Conservation (phyloP, 345 rosid genomes). For the Eucalyptus cloeziana region DNA sequence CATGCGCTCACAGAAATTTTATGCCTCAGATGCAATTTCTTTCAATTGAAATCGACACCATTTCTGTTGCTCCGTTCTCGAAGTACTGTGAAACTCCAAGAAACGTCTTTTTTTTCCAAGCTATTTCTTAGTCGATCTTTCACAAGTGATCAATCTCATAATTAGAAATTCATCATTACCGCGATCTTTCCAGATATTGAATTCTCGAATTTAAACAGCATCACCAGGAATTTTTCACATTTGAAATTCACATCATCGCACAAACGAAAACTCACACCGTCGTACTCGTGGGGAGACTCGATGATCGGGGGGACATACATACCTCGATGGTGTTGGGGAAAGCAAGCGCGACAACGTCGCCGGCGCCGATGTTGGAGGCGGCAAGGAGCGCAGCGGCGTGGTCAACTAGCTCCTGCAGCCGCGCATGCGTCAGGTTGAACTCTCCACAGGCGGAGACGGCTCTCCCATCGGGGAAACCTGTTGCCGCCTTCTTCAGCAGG, state of each 20-base stretch:
- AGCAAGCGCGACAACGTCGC: slow-evolving; percentile 47
- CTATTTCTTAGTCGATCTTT: neutral
- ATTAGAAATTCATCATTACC: too few relatives aligned
- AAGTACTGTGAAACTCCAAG: neutral
- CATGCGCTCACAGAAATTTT: too few relatives aligned
- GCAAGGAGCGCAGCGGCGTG: slow-evolving; percentile 38
- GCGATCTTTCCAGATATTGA: too few relatives aligned
- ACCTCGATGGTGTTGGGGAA: slow-evolving; percentile 68
- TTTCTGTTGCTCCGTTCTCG: neutral
- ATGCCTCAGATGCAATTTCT: too few relatives aligned
- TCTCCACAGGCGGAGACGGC: slow-evolving; percentile 30
- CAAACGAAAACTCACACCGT: too few relatives aligned
- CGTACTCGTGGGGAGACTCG: neutral
- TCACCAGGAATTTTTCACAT: neutral
- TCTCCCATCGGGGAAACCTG: slow-evolving; percentile 13
- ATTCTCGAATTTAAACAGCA: too few relatives aligned
- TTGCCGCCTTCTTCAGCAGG: slow-evolving; percentile 25
- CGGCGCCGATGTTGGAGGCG: slow-evolving; percentile 26
- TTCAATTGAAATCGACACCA: too few relatives aligned
- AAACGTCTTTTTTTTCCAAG: neutral
- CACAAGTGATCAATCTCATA: neutral
- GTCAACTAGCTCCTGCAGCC: slow-evolving; percentile 26
- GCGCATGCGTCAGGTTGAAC: slow-evolving; percentile 22
- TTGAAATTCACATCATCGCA: too few relatives aligned
- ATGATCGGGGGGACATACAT: neutral